Evolutionary conservation across 768 basidiomycete species (phyloP).

Genomic region (Scleroderma bovista): DNA sequence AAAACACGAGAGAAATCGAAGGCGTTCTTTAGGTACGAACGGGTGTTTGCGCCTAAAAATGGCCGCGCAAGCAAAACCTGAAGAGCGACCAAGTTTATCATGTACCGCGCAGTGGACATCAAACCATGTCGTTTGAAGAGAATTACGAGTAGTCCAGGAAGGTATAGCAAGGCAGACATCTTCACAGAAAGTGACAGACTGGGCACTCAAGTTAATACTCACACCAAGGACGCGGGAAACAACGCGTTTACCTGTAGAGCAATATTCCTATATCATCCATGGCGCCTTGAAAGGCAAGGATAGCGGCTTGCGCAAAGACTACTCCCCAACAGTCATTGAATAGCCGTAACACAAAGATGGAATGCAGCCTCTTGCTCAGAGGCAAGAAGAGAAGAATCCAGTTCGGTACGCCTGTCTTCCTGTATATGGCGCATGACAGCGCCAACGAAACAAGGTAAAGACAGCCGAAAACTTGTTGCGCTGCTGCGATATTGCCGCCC

Average conservation of each 20-base stretch:
- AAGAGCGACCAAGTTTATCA: conserved; percentile 30
- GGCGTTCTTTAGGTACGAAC: conserved; percentile 66
- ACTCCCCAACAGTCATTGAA: conserved; percentile 96
- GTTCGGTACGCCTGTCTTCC: conserved; percentile 57
- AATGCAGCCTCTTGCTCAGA: conserved; percentile 90
- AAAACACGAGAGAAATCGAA: conserved; percentile 89
- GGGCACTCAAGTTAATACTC: conserved; percentile 3
- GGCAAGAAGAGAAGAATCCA: conserved; percentile 69
- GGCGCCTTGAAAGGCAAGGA: conserved; percentile 57
- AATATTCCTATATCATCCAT: conserved; percentile 58
- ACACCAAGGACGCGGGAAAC: neutral
- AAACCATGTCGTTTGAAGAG: conserved; percentile 71
- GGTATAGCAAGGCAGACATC: conserved; percentile 88
- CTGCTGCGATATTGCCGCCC: conserved; percentile 53
- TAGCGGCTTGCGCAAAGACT: conserved; percentile 56
- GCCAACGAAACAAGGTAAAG: conserved; percentile 68
- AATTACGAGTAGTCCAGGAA: conserved; percentile 83
- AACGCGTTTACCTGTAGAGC: conserved; percentile 65
- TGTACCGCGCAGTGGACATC: conserved; percentile 42
- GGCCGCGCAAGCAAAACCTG: conserved; percentile 65
- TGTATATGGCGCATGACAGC: conserved; percentile 66
- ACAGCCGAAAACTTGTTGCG: conserved; percentile 73
- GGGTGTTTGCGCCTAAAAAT: conserved; percentile 57
- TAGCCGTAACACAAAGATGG: conserved; percentile 83
- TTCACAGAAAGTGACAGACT: conserved; percentile 76